phyloP scores from a whole-genome alignment of 345 rosid species.

The Noccaea caerulescens region DNA sequence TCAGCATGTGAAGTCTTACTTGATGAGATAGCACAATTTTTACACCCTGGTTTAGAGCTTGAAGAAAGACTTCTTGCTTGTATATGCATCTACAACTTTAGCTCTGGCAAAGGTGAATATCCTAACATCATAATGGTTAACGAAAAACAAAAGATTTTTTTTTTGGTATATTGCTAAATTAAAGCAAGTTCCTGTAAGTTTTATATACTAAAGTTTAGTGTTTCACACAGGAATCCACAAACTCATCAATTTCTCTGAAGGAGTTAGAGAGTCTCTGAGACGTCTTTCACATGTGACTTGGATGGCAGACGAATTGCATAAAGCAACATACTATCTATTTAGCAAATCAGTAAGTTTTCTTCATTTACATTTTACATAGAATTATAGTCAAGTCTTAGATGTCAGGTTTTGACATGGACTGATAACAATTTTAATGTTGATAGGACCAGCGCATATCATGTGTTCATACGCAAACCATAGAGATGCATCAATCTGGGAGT shows the following conservation, averaged over 20 bases:
- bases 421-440: slow-evolving; percentile 5
- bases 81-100: slow-evolving; percentile 83
- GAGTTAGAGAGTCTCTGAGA: slow-evolving; percentile 80
- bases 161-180: background rate
- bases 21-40: slow-evolving; percentile 61
- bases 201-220: slow-evolving; percentile 30
- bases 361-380: background rate
- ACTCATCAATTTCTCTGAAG: slow-evolving; percentile 77
- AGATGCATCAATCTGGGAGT: slow-evolving; percentile 57
- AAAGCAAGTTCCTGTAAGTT: slow-evolving; percentile 1
- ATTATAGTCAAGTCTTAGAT: slow-evolving; percentile 21
- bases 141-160: background rate
- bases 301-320: slow-evolving; percentile 96
- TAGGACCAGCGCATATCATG: slow-evolving; percentile 84
- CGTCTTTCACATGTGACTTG: slow-evolving; percentile 83
- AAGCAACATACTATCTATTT: slow-evolving; percentile 79
- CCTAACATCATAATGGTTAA: background rate
- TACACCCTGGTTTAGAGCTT: slow-evolving; percentile 86
- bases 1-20: slow-evolving; percentile 73
- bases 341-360: slow-evolving; percentile 68
- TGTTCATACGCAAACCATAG: slow-evolving; percentile 87
- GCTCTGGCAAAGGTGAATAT: slow-evolving; percentile 79
- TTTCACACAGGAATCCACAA: slow-evolving; percentile 73
- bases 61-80: slow-evolving; percentile 86
- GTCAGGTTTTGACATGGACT: background rate